Evolutionary conservation across 441 rosid species (phyloP).

Genomic region (Macaranga tanarius): DNA sequence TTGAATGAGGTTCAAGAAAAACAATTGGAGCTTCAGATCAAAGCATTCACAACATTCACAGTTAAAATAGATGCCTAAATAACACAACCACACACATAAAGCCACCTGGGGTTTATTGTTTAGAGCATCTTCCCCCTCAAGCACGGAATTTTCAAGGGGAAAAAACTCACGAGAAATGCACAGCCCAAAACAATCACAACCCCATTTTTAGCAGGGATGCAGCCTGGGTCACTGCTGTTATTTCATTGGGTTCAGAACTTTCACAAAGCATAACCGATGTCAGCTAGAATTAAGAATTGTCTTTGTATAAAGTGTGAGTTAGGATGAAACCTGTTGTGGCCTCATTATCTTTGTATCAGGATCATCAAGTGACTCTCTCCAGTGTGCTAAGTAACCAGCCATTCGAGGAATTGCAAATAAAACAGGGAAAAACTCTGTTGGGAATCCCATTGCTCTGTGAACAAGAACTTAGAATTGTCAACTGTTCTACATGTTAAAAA

Average conservation of each 20-base stretch:
- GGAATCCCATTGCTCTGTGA: conserved; percentile 97
- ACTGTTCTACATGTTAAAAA: no score
- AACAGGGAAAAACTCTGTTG: conserved; percentile 93
- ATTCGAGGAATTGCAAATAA: conserved; percentile 94
- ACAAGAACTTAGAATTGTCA: not conserved
- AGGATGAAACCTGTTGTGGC: conserved; percentile 76
- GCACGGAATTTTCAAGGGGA: not conserved
- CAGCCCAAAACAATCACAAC: not conserved
- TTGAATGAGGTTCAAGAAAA: not conserved
- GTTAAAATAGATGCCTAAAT: not conserved
- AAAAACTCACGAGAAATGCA: not conserved
- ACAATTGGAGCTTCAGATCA: not conserved
- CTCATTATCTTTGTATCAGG: conserved; percentile 98
- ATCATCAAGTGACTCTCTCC: conserved; percentile 97
- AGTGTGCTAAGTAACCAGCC: conserved; percentile 97
- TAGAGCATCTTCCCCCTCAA: not conserved
- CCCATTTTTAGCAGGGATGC: no score
- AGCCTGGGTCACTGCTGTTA: not conserved
- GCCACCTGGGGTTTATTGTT: not conserved
- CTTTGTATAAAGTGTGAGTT: not conserved
- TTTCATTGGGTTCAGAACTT: not conserved
- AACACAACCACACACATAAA: not conserved
- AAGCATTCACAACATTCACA: not conserved
- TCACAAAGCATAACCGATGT: not conserved
- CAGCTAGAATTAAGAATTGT: no score